Evolutionary conservation across 768 basidiomycete species (phyloP), one percentile per base, ranked within the genome.

Genomic region (Boletus sp.): DNA sequence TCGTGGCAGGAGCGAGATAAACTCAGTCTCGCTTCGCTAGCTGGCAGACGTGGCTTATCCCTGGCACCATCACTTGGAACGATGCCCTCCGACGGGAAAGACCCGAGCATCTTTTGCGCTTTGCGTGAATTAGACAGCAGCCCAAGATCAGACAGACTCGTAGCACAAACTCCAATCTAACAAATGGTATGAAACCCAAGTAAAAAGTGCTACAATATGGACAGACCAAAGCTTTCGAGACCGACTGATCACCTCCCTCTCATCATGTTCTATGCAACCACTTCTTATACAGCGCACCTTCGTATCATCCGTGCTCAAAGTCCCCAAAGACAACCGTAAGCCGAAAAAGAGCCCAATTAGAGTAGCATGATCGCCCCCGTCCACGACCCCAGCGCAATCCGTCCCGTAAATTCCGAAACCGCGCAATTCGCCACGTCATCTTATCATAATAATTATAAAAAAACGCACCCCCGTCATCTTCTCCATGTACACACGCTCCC

Each of bases 391-490:
- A 78, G 58, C 3, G 73, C 65, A 41, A 81, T 75, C n/a, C 56
- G 69, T 9, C 79, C 79, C 48, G 63, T 75, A 27, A 71, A 64
- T 53, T 81, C 80, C 5, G 72, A 72, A 43, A 81, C 70, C 3
- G 76, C 70, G 53, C 78, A 81, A 52, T 64, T 66, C 2, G 62
- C 73, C 14, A 54, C 40, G 3, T 30, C 34, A n/a, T 15, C 53
- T 37, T 2, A 4, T 15, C 23, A 25, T 25, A 25, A 25, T 25
- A 25, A 9, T 25, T 9, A 23, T 0, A 34, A n/a, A 5, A 51
- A 10, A 17, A 9, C 3, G 14, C 15, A 25, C 15, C 7, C 7
- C 7, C 17, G 25, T n/a, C 29, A 39, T 42, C 23, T 4, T 25
- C 23, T 42, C 13, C 11, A 25, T 23, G 4, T 25, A 25, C 23